Conservation (phyloP, 2,329 filamentous ascomycete species). For the Botryosphaeria dothidea region DNA sequence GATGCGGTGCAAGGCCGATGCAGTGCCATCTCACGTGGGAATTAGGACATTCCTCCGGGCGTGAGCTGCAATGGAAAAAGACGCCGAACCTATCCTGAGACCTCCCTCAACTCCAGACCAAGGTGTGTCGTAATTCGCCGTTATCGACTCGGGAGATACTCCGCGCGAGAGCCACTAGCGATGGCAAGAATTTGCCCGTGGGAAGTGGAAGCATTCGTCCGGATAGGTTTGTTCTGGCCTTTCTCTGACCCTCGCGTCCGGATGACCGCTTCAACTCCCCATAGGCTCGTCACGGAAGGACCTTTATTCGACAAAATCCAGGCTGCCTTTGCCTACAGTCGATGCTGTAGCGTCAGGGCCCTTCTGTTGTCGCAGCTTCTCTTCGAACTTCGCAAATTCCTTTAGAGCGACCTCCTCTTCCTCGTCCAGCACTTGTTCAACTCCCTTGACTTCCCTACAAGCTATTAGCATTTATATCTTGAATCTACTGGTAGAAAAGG, state of each 20-base stretch:
- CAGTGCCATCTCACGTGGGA: not conserved
- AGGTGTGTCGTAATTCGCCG: not conserved
- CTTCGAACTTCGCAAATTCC: constrained; percentile 94
- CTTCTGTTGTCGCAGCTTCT: constrained; percentile 68
- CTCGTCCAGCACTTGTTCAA: constrained; percentile 85
- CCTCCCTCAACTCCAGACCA: not conserved
- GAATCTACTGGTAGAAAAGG: too few relatives aligned
- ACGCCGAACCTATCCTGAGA: not conserved
- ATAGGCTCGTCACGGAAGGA: not conserved
- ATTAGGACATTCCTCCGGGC: not conserved
- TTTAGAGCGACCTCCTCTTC: constrained; percentile 85
- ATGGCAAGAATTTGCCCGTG: not conserved
- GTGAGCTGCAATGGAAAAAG: not conserved
- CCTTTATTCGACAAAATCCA: constrained; percentile 50
- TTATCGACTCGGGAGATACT: not conserved
- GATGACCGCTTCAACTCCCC: not conserved
- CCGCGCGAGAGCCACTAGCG: not conserved
- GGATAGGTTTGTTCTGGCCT: not conserved
- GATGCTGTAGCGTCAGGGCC: constrained; percentile 52
- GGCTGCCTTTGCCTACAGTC: constrained; percentile 52
- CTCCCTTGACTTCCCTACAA: constrained; percentile 75
- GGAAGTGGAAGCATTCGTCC: not conserved
- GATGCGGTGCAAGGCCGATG: not conserved
- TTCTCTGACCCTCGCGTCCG: not conserved
- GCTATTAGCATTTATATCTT: too few relatives aligned